These are phyloP conservation scores for Russula compacta DNA, from an alignment of 768 basidiomycete genomes.

Conservation along the genomic window DNA sequence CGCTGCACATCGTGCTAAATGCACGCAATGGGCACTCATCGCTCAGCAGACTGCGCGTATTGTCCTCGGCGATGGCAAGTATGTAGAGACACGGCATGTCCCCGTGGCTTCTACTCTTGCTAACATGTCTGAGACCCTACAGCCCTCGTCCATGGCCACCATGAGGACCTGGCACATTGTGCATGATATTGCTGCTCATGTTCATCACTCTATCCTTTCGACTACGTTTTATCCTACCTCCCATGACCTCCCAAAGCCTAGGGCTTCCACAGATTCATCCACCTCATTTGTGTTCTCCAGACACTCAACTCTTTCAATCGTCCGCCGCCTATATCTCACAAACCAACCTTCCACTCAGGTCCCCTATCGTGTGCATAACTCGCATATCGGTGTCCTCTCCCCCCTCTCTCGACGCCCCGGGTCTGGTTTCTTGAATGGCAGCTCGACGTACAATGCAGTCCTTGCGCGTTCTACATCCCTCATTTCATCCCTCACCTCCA, in stretches of 20 bases:
- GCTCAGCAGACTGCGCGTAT: conserved; percentile 17
- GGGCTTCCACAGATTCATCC: neutral
- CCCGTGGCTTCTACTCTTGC: conserved; percentile 16
- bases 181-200: conserved; percentile 16
- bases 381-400: conserved; percentile 13
- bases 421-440: conserved; percentile 9
- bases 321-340: conserved; percentile 12
- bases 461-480: conserved; percentile 17
- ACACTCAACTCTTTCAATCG: conserved; percentile 10
- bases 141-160: conserved; percentile 3
- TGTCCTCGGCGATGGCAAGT: conserved; percentile 19
- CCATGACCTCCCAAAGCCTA: neutral
- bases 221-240: conserved; percentile 11
- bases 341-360: neutral
- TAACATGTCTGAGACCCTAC: conserved; percentile 11
- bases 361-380: neutral
- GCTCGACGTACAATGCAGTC: conserved; percentile 7
- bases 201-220: conserved; percentile 4
- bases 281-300: conserved; percentile 15
- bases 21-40: conserved; percentile 14
- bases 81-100: conserved; percentile 18
- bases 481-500: conserved; percentile 12
- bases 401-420: conserved; percentile 13
- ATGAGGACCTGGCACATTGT: conserved; percentile 19
- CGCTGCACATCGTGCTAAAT: conserved; percentile 16